Percentiles rank a stretch among this genome's conserved stretches.
phyloP scores from a whole-genome alignment of 2,329 filamentous ascomycete species.

The Sarocladiaceae sp. region DNA sequence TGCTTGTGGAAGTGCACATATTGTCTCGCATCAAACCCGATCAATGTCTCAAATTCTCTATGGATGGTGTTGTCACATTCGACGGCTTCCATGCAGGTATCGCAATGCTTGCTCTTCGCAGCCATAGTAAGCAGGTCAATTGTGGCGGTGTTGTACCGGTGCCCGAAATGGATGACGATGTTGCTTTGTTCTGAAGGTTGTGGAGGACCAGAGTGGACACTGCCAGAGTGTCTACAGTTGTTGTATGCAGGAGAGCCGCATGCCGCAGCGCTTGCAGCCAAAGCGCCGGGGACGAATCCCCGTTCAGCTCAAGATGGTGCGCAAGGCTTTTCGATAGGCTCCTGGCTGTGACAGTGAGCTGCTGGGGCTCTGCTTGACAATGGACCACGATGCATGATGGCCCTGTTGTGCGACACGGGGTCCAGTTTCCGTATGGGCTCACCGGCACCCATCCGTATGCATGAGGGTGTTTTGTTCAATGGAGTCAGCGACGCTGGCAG shows the following conservation, averaged over 20 bases:
- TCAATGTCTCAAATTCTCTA: background rate
- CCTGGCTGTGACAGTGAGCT: conserved; percentile 1
- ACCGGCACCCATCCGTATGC: background rate
- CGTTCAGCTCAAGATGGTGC: background rate
- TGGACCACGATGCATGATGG: background rate
- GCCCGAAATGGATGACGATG: background rate
- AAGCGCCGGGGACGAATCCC: background rate
- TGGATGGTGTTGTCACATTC: background rate
- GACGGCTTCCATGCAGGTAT: background rate
- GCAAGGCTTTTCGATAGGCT: conserved; percentile 10
- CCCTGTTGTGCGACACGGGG: background rate
- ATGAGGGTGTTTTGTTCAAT: background rate
- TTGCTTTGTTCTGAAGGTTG: background rate
- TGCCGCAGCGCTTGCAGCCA: conserved; percentile 1
- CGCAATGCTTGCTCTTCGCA: conserved; percentile 4
- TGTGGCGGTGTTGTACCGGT: background rate
- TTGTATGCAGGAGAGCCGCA: background rate
- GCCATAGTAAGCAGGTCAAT: background rate
- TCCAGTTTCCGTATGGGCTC: background rate
- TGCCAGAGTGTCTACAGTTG: background rate
- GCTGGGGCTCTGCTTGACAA: background rate
- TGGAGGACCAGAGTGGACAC: background rate
- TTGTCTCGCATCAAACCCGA: background rate
- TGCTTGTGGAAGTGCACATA: background rate
- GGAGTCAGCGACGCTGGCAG: background rate